Evolutionary conservation across 306 rosid genomes (phyloP).

Genomic region (Pyrus bretschneideri): DNA sequence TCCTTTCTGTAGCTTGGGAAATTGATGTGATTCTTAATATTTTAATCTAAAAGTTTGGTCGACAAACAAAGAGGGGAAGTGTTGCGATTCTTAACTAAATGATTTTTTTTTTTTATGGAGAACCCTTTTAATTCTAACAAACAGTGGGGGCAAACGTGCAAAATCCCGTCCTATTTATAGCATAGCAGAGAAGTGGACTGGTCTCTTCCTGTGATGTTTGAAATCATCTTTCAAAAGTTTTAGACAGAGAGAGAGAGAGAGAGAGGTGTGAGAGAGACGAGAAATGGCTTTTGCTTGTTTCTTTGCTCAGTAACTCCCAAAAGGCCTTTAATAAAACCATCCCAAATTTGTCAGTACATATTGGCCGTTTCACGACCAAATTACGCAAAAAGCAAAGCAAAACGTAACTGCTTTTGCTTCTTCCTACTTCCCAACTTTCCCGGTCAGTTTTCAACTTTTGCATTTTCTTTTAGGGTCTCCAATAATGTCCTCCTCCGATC

Average conservation of each 20-base stretch:
- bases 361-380: constrained; percentile 12
- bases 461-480: constrained; percentile 10
- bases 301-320: constrained; percentile 13
- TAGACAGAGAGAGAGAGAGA: constrained; percentile 15
- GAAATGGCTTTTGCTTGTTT: constrained; percentile 21
- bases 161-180: constrained; percentile 14
- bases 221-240: constrained; percentile 3
- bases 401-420: not conserved
- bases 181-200: constrained; percentile 16
- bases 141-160: constrained; percentile 11
- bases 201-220: constrained; percentile 2
- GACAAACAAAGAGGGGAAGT: not conserved
- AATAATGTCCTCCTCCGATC: constrained; percentile 75
- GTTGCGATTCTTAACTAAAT: not conserved
- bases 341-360: constrained; percentile 5
- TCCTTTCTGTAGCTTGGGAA: not conserved
- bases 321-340: not conserved
- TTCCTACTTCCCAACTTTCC: not conserved
- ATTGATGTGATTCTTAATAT: not conserved
- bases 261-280: constrained; percentile 1
- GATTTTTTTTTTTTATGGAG: not conserved
- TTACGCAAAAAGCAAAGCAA: constrained; percentile 7
- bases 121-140: not conserved
- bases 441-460: not conserved
- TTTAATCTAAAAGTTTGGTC: not conserved